Base-by-base conservation (phyloP, 257 asterid species). In the Rehmannia glutinosa region DNA sequence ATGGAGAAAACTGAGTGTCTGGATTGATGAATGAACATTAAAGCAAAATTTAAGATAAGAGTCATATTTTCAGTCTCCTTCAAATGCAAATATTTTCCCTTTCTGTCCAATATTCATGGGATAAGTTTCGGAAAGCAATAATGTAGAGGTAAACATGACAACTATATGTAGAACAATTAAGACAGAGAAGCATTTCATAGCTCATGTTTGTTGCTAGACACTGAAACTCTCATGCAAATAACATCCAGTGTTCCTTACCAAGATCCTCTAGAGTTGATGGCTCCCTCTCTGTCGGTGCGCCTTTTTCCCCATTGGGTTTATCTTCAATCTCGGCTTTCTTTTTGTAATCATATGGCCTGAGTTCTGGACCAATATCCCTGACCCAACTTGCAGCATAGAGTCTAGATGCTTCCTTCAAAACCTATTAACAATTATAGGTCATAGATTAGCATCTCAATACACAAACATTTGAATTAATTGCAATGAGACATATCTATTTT, bases 361-460 rank as follows among this genome's bases (percentile, higher is more conserved):
- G 94, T 38, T 91, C 97, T 9, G 97, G 97, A 68, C 97, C 97
- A 50, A 91, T 91, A 62, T 91, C 97, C 79, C 99, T 79, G 17
- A 85, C 91, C 99, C 97, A 91, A 75, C 97, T 91, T 27, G 92
- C 97, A n/a, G 70, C 86, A 69, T 94, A 91, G 6, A 88, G 86
- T 64, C 95, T 79, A 45, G 84, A 82, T 6, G 97, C 95, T 83
- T 88, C 90, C 83, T 91, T 91, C 78, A 94, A 67, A 68, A 88
- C 87, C 98, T 92, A 58, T 49, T 13, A 61, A 45, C 25, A 54
- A 45, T 61, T 21, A 15, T 25, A 75, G 5, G 23, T 11, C 43
- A 75, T 13, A 13, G 1, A 8, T 63, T 28, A 49, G 59, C 71
- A 36, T 62, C 50, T 49, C 66, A 51, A 63, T 17, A 16, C 30